phyloP scores from a whole-genome alignment of 441 rosid species.

The Omphalea diandra region DNA sequence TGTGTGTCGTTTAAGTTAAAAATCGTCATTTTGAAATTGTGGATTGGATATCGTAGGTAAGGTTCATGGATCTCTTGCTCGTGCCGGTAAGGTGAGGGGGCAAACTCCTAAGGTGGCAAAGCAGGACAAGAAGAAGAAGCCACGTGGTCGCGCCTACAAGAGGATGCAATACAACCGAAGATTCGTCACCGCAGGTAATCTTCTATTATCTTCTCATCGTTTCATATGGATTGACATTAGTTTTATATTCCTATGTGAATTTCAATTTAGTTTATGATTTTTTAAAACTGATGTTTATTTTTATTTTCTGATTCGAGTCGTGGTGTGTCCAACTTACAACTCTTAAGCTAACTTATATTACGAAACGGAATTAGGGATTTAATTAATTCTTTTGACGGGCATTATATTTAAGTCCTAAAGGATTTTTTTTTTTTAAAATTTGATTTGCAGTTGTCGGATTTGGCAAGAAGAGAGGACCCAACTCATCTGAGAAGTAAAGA shows the following conservation, averaged over 20 bases:
- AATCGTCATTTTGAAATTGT: too few species aligned
- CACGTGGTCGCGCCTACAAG: slow-evolving; percentile 75
- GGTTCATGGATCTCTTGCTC: slow-evolving; percentile 85
- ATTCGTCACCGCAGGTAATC: slow-evolving; percentile 75
- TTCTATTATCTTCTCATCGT: not conserved
- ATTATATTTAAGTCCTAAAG: too few species aligned
- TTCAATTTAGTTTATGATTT: not conserved
- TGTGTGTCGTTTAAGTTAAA: too few species aligned
- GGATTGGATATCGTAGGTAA: slow-evolving; percentile 40
- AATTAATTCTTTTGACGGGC: not conserved
- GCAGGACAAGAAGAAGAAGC: slow-evolving; percentile 85
- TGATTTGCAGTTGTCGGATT: slow-evolving; percentile 43
- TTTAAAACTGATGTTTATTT: not conserved
- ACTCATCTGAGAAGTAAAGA: slow-evolving; percentile 50
- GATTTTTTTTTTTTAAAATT: not conserved
- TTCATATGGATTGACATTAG: not conserved
- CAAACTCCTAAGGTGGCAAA: slow-evolving; percentile 75
- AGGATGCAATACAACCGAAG: slow-evolving; percentile 80
- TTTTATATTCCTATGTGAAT: not conserved
- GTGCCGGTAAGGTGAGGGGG: slow-evolving; percentile 81
- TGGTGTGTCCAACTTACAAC: too few species aligned
- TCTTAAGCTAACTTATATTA: not conserved
- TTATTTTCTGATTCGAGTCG: too few species aligned
- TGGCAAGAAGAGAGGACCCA: slow-evolving; percentile 56
- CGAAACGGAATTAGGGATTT: not conserved